phyloP scores from a whole-genome alignment of 257 asterid species.

The Misopates orontium region DNA sequence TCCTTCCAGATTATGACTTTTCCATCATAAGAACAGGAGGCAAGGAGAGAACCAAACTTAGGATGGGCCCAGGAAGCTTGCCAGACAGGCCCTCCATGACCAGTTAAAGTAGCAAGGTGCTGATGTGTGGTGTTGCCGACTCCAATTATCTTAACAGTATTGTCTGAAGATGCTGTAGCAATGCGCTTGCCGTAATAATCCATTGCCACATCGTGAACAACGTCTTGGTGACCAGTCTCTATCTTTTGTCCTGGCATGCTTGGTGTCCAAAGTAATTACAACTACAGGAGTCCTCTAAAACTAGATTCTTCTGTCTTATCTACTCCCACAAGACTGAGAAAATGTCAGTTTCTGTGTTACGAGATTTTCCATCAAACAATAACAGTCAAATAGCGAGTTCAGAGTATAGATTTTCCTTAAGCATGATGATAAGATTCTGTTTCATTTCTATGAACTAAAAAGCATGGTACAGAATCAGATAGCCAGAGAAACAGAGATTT shows the following conservation, averaged over 20 bases:
- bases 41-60: slow-evolving; percentile 62
- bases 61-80: slow-evolving; percentile 74
- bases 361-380: too few species aligned
- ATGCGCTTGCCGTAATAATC: slow-evolving; percentile 69
- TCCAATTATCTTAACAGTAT: slow-evolving; percentile 52
- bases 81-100: slow-evolving; percentile 75
- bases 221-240: slow-evolving; percentile 67
- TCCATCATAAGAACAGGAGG: slow-evolving; percentile 80
- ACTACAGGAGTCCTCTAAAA: too few species aligned
- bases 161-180: slow-evolving; percentile 64
- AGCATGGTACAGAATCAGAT: too few species aligned
- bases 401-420: too few species aligned
- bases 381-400: too few species aligned
- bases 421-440: too few species aligned
- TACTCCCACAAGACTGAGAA: too few species aligned
- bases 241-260: slow-evolving; percentile 65
- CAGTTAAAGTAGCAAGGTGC: slow-evolving; percentile 59
- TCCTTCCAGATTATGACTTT: slow-evolving; percentile 90
- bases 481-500: too few species aligned
- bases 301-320: too few species aligned
- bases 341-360: too few species aligned
- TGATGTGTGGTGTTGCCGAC: slow-evolving; percentile 49
- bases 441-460: too few species aligned
- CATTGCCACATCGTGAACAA: slow-evolving; percentile 62
- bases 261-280: too few species aligned